phyloP scores from a whole-genome alignment of 257 asterid species.

The Echium plantagineum region DNA sequence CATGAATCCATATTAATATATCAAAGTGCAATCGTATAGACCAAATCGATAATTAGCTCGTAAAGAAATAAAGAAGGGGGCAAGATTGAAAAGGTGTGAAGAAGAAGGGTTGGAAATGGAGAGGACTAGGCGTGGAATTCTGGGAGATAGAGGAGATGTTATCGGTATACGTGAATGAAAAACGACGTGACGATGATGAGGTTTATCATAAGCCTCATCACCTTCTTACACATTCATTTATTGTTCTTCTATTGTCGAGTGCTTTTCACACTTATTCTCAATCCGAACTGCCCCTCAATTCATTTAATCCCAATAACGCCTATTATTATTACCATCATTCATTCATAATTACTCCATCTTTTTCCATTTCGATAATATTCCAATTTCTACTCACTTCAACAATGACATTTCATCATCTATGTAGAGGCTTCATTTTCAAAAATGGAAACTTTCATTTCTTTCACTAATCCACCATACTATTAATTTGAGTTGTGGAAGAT shows the following conservation, averaged over 20 bases:
- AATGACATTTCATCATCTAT: no score
- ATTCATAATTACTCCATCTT: slow-evolving; percentile 20
- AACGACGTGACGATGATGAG: slow-evolving; percentile 97
- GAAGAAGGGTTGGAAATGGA: slow-evolving; percentile 3
- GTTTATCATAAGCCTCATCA: slow-evolving; percentile 92
- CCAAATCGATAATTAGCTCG: no score
- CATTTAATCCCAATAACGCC: no score
- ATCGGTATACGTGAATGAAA: slow-evolving; percentile 52
- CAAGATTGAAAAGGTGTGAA: not conserved
- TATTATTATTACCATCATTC: no score
- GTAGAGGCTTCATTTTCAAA: no score
- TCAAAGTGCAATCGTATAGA: no score
- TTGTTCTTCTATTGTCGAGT: slow-evolving; percentile 52
- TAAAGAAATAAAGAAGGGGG: not conserved
- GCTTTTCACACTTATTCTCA: slow-evolving; percentile 86
- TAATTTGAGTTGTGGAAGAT: no score
- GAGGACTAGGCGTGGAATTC: slow-evolving; percentile 19
- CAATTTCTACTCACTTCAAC: no score
- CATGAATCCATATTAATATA: no score
- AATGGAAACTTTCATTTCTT: not conserved
- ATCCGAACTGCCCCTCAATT: slow-evolving; percentile 69
- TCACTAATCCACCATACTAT: slow-evolving; percentile 20
- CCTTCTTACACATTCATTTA: slow-evolving; percentile 60
- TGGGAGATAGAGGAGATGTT: slow-evolving; percentile 52
- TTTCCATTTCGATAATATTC: no score